These are phyloP conservation scores for Dalechampia spathulata DNA, from an alignment of 441 rosid genomes.

Conservation along the genomic window DNA sequence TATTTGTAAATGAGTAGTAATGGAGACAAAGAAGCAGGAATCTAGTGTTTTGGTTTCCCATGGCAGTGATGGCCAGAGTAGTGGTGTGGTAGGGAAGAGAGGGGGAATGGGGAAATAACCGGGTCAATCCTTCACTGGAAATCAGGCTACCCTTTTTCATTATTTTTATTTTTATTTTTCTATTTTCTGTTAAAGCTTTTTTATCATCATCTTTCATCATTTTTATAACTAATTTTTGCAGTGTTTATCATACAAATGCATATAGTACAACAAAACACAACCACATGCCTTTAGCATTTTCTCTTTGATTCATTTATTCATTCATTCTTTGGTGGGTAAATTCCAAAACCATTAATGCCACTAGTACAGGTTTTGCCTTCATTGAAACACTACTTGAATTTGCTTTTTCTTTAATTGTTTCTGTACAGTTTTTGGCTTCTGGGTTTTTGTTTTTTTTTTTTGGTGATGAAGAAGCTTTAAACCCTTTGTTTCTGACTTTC, in stretches of 20 bases:
- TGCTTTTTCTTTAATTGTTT: neutral
- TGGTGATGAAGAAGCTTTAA: conserved; percentile 4
- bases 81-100: conserved; percentile 19
- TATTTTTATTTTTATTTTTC: too few relatives aligned
- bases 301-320: too few relatives aligned
- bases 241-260: too few relatives aligned
- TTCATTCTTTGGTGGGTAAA: too few relatives aligned
- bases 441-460: too few relatives aligned
- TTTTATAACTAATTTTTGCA: conserved; percentile 23
- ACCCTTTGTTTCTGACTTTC: conserved; percentile 14
- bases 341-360: too few relatives aligned
- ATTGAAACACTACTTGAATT: conserved; percentile 1
- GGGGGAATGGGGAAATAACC: conserved; percentile 24
- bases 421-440: neutral
- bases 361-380: too few relatives aligned
- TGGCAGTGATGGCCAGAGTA: conserved; percentile 19
- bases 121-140: conserved; percentile 46
- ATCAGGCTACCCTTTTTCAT: conserved; percentile 31
- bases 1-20: conserved; percentile 12
- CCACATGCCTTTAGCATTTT: conserved; percentile 29
- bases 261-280: too few relatives aligned
- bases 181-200: too few relatives aligned
- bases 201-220: conserved; percentile 24
- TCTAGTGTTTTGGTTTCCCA: conserved; percentile 38
- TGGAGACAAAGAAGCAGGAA: conserved; percentile 37